A percentile compares a stretch with the other conserved stretches of the same genome.
phyloP scores from a whole-genome alignment of 148 eudicot genomes.

The Fagopyrum homotropicum region DNA sequence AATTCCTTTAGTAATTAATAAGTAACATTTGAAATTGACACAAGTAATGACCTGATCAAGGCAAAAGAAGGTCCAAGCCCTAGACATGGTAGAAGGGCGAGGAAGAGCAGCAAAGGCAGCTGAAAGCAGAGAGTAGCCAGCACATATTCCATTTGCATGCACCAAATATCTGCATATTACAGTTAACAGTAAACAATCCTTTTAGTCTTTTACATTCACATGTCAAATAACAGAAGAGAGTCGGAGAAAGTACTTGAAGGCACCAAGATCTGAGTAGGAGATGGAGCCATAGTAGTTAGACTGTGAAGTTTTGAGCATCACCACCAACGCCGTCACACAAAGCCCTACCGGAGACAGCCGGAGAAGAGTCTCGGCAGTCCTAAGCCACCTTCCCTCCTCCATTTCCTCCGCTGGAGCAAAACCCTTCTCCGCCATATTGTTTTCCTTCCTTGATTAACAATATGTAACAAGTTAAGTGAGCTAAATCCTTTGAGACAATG shows the following conservation, averaged over 20 bases:
- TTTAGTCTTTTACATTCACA: no score
- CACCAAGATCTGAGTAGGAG: constrained; percentile 74
- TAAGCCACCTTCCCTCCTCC: constrained; percentile 18
- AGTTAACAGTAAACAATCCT: background rate
- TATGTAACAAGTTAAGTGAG: background rate
- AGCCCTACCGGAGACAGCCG: constrained; percentile 67
- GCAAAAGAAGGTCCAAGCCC: constrained; percentile 95
- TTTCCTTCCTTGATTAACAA: background rate
- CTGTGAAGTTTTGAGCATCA: constrained; percentile 75
- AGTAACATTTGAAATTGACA: background rate
- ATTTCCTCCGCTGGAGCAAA: background rate
- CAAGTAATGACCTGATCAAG: constrained; percentile 62
- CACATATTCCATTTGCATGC: constrained; percentile 92
- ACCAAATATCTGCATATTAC: constrained; percentile 53
- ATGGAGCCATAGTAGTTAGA: constrained; percentile 59
- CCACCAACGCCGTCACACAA: constrained; percentile 53
- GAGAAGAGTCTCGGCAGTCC: constrained; percentile 66
- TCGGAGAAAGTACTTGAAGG: constrained; percentile 52
- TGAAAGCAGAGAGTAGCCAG: constrained; percentile 81
- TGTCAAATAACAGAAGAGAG: no score
- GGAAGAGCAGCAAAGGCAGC: constrained; percentile 73
- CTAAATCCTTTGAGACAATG: background rate
- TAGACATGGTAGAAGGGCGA: constrained; percentile 67
- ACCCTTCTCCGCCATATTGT: background rate
- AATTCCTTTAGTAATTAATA: no score